These are phyloP conservation scores for Exophiala dermatitidis DNA, from an alignment of 2,329 filamentous ascomycete species.

Conservation along the genomic window DNA sequence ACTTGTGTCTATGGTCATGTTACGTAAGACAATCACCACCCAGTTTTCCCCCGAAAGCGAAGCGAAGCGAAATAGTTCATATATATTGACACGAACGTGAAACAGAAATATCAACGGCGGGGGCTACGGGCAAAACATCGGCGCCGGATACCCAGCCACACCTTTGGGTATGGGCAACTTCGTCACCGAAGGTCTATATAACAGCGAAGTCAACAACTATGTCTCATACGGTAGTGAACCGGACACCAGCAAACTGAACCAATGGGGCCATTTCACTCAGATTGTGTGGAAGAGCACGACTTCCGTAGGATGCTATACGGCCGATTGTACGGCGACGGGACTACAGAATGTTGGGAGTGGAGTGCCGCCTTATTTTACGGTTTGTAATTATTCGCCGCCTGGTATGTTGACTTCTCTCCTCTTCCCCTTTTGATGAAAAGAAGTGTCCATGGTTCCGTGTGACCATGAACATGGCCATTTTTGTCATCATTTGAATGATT, in stretches of 20 bases:
- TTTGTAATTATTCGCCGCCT: conserved; percentile 76
- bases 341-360: conserved; percentile 38
- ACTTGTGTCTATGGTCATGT: conserved; percentile 69
- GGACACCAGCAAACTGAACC: conserved; percentile 52
- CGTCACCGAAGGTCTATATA: conserved; percentile 81
- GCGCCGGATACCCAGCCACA: conserved; percentile 49
- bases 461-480: no score
- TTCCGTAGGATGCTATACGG: conserved; percentile 44
- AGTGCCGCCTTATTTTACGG: conserved; percentile 59
- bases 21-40: conserved; percentile 51
- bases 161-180: conserved; percentile 49
- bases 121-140: conserved; percentile 87
- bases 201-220: conserved; percentile 59
- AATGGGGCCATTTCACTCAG: conserved; percentile 70
- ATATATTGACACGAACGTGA: no score
- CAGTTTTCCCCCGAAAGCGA: no score
- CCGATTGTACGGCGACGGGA: conserved; percentile 34
- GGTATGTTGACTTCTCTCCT: conserved; percentile 48
- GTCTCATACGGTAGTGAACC: conserved; percentile 51
- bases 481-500: neutral
- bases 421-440: neutral
- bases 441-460: no score
- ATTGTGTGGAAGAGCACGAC: conserved; percentile 60
- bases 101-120: conserved; percentile 47
- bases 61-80: no score